Evolutionary conservation across 192 early-diverging fungal genomes (phyloP), one percentile per base, ranked within the genome.

Genomic region (Dimargaris xerosporica): DNA sequence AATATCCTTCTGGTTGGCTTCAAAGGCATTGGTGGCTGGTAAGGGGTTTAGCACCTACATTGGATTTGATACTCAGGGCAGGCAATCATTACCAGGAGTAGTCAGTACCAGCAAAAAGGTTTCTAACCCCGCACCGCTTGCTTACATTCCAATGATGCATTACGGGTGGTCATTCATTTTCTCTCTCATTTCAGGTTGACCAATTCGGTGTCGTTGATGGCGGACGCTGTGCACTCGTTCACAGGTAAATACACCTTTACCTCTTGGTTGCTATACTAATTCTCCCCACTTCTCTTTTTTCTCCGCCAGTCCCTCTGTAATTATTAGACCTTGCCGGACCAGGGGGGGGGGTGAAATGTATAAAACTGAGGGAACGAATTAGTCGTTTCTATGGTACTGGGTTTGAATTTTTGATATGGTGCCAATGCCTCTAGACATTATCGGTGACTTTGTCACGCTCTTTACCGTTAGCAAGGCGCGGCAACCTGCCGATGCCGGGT

Each of bases 191-290:
- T 11, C 39, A 75, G 76, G 71, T 26, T 74, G 15, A 78, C 82
- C 73, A 85, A 88, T 73, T 86, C 84, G 23, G 85, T 87, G 13
- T 82, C 87, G 6, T 69, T 92, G 47, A 45, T 92, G 25, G 90
- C 90, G 0, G 90, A 92, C 54, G 90, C 86, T 1, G 78, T 78
- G 3, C 90, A 91, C 71, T 89, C 87, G 31, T 61, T 91, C 45
- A 85, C 65, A 66, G 78, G 83, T 82, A 70, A 66, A 25, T 46
- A 59, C n/a, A 28, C 21, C 16, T 16, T 34, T 23, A 6, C 34
- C 7, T 39, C 34, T 39, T 39, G 34, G 1, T 19, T 16, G 17
- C 39, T 46, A 34, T 52, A 31, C 39, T 0, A 42, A 44, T 26
- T 34, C 10, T 34, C 60, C 58, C 13, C 16, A n/a, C 21, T 43